Evolutionary conservation across 331 rosid genomes (phyloP).

Genomic region (Pyrus hybrid): DNA sequence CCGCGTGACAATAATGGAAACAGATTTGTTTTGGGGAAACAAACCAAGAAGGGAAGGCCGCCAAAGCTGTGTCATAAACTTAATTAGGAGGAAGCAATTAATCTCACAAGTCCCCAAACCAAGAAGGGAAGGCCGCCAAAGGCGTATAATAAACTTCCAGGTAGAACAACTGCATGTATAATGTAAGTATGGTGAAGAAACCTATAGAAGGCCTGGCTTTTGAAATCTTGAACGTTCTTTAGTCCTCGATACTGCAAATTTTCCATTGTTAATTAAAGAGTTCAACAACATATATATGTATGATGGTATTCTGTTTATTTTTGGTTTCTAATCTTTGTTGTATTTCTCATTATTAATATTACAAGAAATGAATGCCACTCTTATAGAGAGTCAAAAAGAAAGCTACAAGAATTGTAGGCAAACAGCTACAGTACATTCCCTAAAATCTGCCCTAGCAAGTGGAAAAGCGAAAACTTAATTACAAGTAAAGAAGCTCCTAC

Average conservation of each 20-base stretch:
- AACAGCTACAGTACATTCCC: too few relatives aligned
- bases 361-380: too few relatives aligned
- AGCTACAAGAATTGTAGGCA: too few relatives aligned
- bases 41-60: too few relatives aligned
- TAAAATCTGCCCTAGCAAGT: too few relatives aligned
- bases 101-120: conserved; percentile 76
- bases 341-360: too few relatives aligned
- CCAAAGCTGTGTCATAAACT: too few relatives aligned
- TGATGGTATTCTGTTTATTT: too few relatives aligned
- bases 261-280: neutral
- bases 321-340: too few relatives aligned
- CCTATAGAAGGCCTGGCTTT: conserved; percentile 59
- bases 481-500: too few relatives aligned
- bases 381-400: too few relatives aligned
- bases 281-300: neutral
- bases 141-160: conserved; percentile 53
- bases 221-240: conserved; percentile 66
- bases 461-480: too few relatives aligned
- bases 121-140: conserved; percentile 76
- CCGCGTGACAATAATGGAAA: neutral
- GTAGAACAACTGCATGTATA: conserved; percentile 48
- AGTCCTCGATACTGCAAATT: conserved; percentile 59
- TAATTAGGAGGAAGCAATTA: neutral
- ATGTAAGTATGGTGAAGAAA: conserved; percentile 51
- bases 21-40: neutral